Percentiles rank a stretch among this genome's conserved stretches.
Conservation (phyloP, 768 basidiomycete species). For the Tricholoma furcatifolium region DNA sequence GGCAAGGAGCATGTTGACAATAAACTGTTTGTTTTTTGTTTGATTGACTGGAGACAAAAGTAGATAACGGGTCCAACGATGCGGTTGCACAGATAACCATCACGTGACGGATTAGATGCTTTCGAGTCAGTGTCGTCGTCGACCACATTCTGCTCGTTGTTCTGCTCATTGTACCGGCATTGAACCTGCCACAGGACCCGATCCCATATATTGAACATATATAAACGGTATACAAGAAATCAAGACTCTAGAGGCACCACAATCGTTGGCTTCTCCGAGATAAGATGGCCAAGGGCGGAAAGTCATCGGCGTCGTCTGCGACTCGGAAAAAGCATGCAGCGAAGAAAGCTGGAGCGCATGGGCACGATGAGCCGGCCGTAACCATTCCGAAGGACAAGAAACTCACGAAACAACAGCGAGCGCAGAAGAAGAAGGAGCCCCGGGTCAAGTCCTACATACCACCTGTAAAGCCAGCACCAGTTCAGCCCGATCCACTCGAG, state of each 20-base stretch:
- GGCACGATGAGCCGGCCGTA: constrained; percentile 32
- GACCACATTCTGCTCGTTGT: background rate
- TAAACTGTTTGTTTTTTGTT: constrained; percentile 34
- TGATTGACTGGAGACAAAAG: constrained; percentile 11
- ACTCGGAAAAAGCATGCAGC: constrained; percentile 94
- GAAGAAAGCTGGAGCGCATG: constrained; percentile 47
- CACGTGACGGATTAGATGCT: background rate
- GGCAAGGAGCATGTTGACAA: constrained; percentile 31
- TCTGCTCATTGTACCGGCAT: background rate
- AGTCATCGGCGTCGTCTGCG: constrained; percentile 79
- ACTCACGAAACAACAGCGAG: constrained; percentile 50
- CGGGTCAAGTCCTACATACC: constrained; percentile 85
- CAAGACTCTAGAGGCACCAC: background rate
- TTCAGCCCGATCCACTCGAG: constrained; percentile 84
- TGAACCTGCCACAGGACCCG: background rate
- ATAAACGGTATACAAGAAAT: background rate
- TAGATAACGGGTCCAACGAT: background rate
- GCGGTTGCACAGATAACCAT: background rate
- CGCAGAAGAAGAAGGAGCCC: constrained; percentile 67
- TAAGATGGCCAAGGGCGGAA: constrained; percentile 44
- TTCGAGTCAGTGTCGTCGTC: constrained; percentile 3
- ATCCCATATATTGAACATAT: background rate
- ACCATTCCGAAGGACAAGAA: constrained; percentile 43
- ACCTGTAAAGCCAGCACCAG: constrained; percentile 74
- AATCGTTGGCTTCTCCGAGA: background rate